Evolutionary conservation across 1,139 yeast genomes (phyloP).

Genomic region (Saccharomyces hybrid): DNA sequence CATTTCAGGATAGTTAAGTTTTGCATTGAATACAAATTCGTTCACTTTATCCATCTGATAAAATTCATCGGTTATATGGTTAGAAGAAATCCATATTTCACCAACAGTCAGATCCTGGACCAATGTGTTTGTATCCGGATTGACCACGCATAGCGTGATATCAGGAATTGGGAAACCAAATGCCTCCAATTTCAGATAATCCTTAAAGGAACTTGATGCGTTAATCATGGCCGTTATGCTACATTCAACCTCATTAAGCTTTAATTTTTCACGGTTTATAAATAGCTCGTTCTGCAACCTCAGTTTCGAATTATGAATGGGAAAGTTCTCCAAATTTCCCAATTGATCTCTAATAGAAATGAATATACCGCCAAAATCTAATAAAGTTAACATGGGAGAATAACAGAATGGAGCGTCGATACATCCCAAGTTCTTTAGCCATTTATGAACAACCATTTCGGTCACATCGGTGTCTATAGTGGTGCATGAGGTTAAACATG

Average conservation of each 20-base stretch:
- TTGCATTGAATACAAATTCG: slow-evolving; percentile 32
- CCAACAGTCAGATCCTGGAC: slow-evolving; percentile 95
- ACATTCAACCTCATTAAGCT: slow-evolving; percentile 63
- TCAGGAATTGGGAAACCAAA: slow-evolving; percentile 94
- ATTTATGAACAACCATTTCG: slow-evolving; percentile 83
- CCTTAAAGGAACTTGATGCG: slow-evolving; percentile 30
- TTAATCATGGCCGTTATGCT: slow-evolving; percentile 29
- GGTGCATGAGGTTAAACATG: slow-evolving; percentile 88
- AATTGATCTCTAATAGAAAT: slow-evolving; percentile 89
- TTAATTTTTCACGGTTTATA: slow-evolving; percentile 73
- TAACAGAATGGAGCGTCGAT: slow-evolving; percentile 67
- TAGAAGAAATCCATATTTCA: slow-evolving; percentile 73
- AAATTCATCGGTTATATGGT: slow-evolving; percentile 29
- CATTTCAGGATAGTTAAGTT: slow-evolving; percentile 28
- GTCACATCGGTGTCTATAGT: slow-evolving; percentile 92
- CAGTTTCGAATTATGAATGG: slow-evolving; percentile 24
- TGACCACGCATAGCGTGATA: slow-evolving; percentile 86
- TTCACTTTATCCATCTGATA: slow-evolving; percentile 31
- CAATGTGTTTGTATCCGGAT: slow-evolving; percentile 73
- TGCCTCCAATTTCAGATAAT: slow-evolving; percentile 67
- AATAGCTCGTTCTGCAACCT: slow-evolving; percentile 46
- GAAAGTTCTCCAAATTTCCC: slow-evolving; percentile 33
- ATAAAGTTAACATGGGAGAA: slow-evolving; percentile 81
- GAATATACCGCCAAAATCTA: slow-evolving; percentile 96
- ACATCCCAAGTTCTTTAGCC: slow-evolving; percentile 88